These are phyloP conservation scores for Malus hybrid DNA, from an alignment of 331 rosid genomes.

Conservation along the genomic window DNA sequence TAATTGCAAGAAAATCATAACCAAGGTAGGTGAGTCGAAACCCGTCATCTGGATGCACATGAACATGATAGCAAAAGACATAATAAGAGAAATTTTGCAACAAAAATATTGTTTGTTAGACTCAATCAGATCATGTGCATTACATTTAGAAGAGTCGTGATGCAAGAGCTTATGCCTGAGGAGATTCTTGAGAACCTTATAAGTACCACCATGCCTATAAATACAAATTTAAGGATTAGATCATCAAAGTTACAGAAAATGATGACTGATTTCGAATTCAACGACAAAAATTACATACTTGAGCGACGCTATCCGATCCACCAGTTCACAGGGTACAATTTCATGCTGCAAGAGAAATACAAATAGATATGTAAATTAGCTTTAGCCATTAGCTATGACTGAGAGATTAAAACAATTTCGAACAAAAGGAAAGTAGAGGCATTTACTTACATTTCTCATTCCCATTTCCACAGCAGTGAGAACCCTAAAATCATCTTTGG, in stretches of 20 bases:
- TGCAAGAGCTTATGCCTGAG: conserved; percentile 75
- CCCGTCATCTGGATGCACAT: conserved; percentile 57
- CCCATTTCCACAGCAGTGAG: conserved; percentile 79
- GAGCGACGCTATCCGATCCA: conserved; percentile 66
- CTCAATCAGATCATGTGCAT: neutral
- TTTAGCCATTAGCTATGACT: neutral
- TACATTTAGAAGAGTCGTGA: conserved; percentile 76
- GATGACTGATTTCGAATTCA: neutral
- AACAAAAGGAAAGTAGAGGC: neutral
- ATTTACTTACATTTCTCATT: conserved; percentile 53
- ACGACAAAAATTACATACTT: conserved; percentile 25
- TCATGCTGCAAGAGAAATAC: conserved; percentile 48
- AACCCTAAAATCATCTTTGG: conserved; percentile 83
- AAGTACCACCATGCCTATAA: conserved; percentile 73
- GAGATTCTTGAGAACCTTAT: conserved; percentile 67
- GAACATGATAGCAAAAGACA: conserved; percentile 6
- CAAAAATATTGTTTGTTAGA: neutral
- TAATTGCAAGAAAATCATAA: conserved; percentile 84
- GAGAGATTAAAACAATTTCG: neutral
- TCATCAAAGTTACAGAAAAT: neutral
- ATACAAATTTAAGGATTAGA: neutral
- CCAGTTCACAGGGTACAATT: conserved; percentile 62
- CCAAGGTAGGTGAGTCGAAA: conserved; percentile 80
- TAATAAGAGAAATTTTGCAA: neutral
- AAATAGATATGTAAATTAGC: neutral